Base-by-base conservation (phyloP, 1,284 basidiomycete genomes). In the Neonothopanus nambi region DNA sequence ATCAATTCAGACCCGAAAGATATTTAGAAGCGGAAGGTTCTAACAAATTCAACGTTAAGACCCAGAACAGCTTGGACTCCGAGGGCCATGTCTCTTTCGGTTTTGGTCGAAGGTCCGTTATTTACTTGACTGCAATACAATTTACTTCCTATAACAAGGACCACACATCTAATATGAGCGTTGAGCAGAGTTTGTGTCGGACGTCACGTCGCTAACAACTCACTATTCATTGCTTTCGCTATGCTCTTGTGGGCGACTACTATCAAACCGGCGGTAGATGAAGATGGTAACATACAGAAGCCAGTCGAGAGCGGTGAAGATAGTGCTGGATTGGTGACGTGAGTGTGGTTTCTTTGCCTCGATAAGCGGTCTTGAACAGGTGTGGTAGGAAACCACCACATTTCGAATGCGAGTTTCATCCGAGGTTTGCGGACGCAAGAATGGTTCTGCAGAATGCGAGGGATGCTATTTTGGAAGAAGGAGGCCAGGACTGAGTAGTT, bases 81-180 rank as follows among this genome's bases (percentile, higher is more conserved):
- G 53, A 55, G 9, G 48, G 53, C 12, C 53, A 55, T 46, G 24
- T 20, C 13, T n/a, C 33, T 39, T 55, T 43, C 33, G 53, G 53
- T 2, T 55, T 55, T 50, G 53, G 53, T 7, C 40, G 48, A 7
- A 50, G 53, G 53, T 51, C 15, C 6, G 24, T 12, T n/a, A 5
- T 13, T 26, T 39, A n/a, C n/a, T n/a, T n/a, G n/a, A n/a, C n/a
- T n/a, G n/a, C n/a, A n/a, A n/a, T n/a, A n/a, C n/a, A n/a, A n/a
- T n/a, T n/a, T n/a, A n/a, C n/a, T n/a, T n/a, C n/a, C n/a, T n/a
- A n/a, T n/a, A n/a, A n/a, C n/a, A n/a, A n/a, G n/a, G n/a, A n/a
- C n/a, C n/a, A n/a, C n/a, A n/a, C n/a, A n/a, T n/a, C n/a, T n/a
- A n/a, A n/a, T n/a, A n/a, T n/a, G n/a, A n/a, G n/a, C n/a, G n/a